Conservation (phyloP, 2,329 filamentous ascomycete species). For the Ophiostoma himal-ulmi region DNA sequence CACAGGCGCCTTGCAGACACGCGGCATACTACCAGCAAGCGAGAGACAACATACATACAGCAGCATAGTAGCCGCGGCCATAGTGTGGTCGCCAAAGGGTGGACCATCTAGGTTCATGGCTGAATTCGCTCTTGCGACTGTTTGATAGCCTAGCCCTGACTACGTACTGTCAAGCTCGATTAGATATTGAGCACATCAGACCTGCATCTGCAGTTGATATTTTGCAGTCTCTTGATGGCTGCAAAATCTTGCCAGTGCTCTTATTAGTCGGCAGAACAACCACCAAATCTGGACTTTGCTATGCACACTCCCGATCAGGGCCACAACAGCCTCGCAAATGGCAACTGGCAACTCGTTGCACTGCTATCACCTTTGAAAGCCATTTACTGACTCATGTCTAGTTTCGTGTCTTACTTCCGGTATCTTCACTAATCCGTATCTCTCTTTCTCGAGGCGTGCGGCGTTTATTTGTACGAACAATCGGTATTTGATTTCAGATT, state of each 20-base stretch:
- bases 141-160: not conserved
- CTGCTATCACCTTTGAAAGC: not conserved
- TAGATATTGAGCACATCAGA: not conserved
- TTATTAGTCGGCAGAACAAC: not conserved
- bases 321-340: no score
- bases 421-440: conserved; percentile 11
- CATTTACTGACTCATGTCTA: not conserved
- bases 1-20: no score
- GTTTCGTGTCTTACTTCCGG: conserved; percentile 13
- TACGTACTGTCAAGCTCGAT: not conserved
- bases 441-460: conserved; percentile 19
- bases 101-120: not conserved
- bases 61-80: not conserved
- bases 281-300: not conserved
- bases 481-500: conserved; percentile 18
- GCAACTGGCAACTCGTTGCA: not conserved
- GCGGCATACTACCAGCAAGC: not conserved
- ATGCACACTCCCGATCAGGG: no score
- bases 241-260: not conserved
- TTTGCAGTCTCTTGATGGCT: not conserved
- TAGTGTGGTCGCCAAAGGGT: not conserved
- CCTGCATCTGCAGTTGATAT: not conserved
- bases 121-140: not conserved
- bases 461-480: conserved; percentile 19
- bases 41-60: not conserved